Conservation (phyloP, 148 eudicot species). For the Pharnaceum exiguum region DNA sequence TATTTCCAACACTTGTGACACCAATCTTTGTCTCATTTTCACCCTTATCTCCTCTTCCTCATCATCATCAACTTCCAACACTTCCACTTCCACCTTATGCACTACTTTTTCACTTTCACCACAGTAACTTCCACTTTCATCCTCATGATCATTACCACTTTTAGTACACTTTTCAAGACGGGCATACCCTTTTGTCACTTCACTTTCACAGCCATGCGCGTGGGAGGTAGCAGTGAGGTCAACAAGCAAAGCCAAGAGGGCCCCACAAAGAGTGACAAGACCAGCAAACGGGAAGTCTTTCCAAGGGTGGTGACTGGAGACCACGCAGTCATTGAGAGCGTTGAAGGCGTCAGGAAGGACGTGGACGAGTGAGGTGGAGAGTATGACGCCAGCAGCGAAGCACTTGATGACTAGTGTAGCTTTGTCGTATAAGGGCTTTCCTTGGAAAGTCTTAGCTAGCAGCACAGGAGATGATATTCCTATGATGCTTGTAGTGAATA, state of each 20-base stretch:
- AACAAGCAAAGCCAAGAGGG: slow-evolving; percentile 49
- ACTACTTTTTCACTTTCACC: slow-evolving; percentile 9
- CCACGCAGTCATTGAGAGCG: slow-evolving; percentile 63
- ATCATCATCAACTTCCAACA: no score
- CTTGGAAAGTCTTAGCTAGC: slow-evolving; percentile 54
- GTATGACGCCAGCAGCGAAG: slow-evolving; percentile 82
- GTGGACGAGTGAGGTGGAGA: slow-evolving; percentile 81
- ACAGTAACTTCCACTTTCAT: neutral
- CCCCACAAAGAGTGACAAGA: slow-evolving; percentile 52
- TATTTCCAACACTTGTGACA: slow-evolving; percentile 79
- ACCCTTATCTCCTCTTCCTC: slow-evolving; percentile 21
- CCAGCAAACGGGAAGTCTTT: slow-evolving; percentile 83
- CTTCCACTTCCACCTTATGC: slow-evolving; percentile 10
- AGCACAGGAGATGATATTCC: slow-evolving; percentile 62
- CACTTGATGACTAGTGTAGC: slow-evolving; percentile 66
- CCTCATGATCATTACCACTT: slow-evolving; percentile 8
- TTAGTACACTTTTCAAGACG: slow-evolving; percentile 14
- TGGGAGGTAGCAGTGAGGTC: slow-evolving; percentile 69
- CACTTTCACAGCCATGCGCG: no score
- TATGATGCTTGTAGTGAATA: slow-evolving; percentile 55
- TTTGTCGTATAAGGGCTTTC: slow-evolving; percentile 66
- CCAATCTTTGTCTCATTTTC: slow-evolving; percentile 64
- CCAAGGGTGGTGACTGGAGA: slow-evolving; percentile 72
- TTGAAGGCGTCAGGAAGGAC: slow-evolving; percentile 78
- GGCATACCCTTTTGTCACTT: no score